Conservation (phyloP, 2,329 filamentous ascomycete genomes). For the Fusarium acutatum region DNA sequence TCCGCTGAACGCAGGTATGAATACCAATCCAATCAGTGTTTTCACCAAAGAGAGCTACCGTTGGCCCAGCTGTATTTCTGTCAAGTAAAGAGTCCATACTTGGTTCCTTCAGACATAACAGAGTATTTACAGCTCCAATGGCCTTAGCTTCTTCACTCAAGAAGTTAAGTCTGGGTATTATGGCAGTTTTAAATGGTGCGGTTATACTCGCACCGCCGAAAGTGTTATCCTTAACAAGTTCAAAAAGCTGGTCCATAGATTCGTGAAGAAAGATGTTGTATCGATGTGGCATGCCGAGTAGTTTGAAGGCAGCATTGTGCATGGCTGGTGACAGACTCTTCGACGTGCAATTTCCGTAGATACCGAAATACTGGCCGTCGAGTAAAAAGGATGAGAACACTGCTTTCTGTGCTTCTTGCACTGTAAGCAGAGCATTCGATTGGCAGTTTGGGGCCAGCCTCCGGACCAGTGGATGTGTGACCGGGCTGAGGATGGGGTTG, state of each 20-base stretch:
- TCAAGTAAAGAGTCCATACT: not conserved
- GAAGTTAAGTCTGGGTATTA: not conserved
- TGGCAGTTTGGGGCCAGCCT: not conserved
- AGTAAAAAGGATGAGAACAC: not conserved
- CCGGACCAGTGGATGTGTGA: not conserved
- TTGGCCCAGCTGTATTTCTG: not conserved
- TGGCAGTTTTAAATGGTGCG: not conserved
- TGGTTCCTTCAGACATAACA: not conserved
- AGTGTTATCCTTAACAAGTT: not conserved
- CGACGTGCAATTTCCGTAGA: not conserved
- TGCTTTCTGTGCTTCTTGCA: not conserved
- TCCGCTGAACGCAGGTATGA: not conserved
- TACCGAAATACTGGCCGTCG: not conserved
- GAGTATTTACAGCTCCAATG: not conserved
- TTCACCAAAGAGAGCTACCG: not conserved
- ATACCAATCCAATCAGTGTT: constrained; percentile 9
- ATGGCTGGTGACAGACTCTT: constrained; percentile 6
- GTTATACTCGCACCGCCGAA: constrained; percentile 1
- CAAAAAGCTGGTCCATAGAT: not conserved
- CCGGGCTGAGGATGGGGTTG: not conserved
- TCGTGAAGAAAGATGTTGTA: not conserved
- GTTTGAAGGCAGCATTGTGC: not conserved
- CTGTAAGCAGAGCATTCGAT: not conserved
- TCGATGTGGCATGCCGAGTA: not conserved
- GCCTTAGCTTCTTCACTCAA: not conserved